These are phyloP conservation scores for Pascua guehoae DNA, from an alignment of 1,284 basidiomycete genomes.

Conservation along the genomic window DNA sequence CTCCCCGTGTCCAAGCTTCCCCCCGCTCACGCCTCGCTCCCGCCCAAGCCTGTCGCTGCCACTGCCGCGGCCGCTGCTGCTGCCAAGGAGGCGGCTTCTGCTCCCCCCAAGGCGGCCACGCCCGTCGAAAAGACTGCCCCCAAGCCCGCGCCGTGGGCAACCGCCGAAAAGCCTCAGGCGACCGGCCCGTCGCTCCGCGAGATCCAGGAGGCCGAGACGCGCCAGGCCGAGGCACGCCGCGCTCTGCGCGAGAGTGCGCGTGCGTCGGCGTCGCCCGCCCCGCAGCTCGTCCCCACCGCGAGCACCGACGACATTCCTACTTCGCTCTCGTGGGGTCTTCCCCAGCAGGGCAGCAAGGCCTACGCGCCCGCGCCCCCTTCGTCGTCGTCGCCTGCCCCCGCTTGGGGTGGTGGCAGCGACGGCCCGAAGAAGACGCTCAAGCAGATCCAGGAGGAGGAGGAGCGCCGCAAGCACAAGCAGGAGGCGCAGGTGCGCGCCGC, in stretches of 20 bases:
- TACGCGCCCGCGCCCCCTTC: slow-evolving; percentile 32
- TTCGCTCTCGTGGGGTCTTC: slow-evolving; percentile 52
- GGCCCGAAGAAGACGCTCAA: slow-evolving; percentile 87
- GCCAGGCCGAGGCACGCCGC: slow-evolving; percentile 66
- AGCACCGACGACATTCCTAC: slow-evolving; percentile 34
- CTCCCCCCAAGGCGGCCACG: slow-evolving; percentile 11
- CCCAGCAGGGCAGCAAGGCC: slow-evolving; percentile 29
- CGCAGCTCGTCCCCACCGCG: slow-evolving; percentile 31
- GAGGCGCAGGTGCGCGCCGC: slow-evolving; percentile 27
- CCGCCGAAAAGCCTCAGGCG: slow-evolving; percentile 39
- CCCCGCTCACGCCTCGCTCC: slow-evolving; percentile 30
- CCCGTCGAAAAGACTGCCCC: slow-evolving; percentile 13
- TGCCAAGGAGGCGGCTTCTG: slow-evolving; percentile 59
- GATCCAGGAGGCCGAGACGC: slow-evolving; percentile 91
- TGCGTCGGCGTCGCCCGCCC: slow-evolving; percentile 49
- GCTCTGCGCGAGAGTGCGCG: slow-evolving; percentile 62
- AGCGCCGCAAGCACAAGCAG: slow-evolving; percentile 67
- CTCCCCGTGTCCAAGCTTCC: slow-evolving; percentile 19
- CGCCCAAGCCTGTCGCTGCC: slow-evolving; percentile 27
- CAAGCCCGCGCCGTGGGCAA: slow-evolving; percentile 46
- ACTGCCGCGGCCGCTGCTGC: slow-evolving; percentile 58
- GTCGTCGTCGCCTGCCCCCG: slow-evolving; percentile 44
- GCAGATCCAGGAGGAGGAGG: slow-evolving; percentile 98
- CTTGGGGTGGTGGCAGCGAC: slow-evolving; percentile 45
- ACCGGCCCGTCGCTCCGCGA: slow-evolving; percentile 73